phyloP scores from a whole-genome alignment of 2,329 filamentous ascomycete species.

The Metarhizium album region DNA sequence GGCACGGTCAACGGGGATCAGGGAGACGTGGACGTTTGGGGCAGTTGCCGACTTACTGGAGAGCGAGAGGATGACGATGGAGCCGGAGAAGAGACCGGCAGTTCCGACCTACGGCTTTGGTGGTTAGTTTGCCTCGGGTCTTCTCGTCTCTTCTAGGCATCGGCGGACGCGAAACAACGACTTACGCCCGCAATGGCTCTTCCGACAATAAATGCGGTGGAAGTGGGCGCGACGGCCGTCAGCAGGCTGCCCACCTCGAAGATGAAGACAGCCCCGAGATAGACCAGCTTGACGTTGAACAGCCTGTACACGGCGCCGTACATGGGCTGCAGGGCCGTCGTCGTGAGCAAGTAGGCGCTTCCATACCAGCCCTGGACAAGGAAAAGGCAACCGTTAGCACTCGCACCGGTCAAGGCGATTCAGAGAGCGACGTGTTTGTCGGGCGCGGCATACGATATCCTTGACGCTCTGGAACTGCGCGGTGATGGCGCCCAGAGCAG shows the following conservation, averaged over 20 bases:
- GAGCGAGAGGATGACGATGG: constrained; percentile 32
- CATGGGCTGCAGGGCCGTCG: constrained; percentile 37
- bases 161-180: background rate
- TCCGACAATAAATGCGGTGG: constrained; percentile 39
- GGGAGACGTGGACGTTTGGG: constrained; percentile 14
- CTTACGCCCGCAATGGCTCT: constrained; percentile 36
- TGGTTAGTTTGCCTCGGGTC: too few relatives aligned
- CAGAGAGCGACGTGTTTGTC: constrained; percentile 6
- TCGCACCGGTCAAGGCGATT: background rate
- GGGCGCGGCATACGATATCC: constrained; percentile 27
- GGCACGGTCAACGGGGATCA: constrained; percentile 18
- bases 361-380: constrained; percentile 36
- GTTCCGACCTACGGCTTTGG: constrained; percentile 30
- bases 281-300: constrained; percentile 37
- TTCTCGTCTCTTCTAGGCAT: too few relatives aligned
- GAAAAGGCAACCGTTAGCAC: background rate
- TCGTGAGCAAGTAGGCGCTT: constrained; percentile 36
- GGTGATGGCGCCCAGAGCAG: constrained; percentile 41
- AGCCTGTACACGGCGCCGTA: constrained; percentile 40
- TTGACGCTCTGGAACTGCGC: constrained; percentile 30
- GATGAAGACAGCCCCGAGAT: constrained; percentile 30
- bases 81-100: constrained; percentile 39
- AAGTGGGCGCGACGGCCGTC: constrained; percentile 33
- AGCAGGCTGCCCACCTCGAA: constrained; percentile 34
- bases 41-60: constrained; percentile 8